phyloP scores from a whole-genome alignment of 345 rosid species.

The Hibiscus tridactylites region DNA sequence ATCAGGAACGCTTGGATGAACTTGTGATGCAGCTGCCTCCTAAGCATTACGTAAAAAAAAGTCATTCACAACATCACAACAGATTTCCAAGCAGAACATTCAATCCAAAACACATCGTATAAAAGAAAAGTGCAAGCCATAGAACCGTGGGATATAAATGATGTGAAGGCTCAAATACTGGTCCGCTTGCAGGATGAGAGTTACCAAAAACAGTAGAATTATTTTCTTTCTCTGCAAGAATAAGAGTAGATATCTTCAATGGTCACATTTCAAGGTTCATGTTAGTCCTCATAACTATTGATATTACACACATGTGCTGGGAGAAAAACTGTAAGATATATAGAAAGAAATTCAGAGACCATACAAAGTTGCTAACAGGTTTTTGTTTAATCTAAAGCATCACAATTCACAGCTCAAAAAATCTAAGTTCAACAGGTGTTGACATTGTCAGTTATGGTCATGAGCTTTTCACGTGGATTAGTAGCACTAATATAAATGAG shows the following conservation, averaged over 20 bases:
- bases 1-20: conserved; percentile 39
- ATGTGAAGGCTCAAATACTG: conserved; percentile 29
- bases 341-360: background rate
- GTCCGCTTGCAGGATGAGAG: conserved; percentile 30
- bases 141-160: conserved; percentile 44
- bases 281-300: background rate
- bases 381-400: background rate
- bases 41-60: conserved; percentile 3
- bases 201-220: conserved; percentile 24
- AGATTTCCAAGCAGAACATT: background rate
- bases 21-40: conserved; percentile 31
- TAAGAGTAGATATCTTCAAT: conserved; percentile 6
- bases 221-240: conserved; percentile 50
- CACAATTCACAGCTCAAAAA: background rate
- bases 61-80: conserved; percentile 9
- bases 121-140: background rate
- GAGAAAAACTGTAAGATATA: background rate
- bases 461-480: background rate
- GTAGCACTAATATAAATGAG: background rate
- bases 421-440: background rate
- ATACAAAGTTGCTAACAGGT: background rate
- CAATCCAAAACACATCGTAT: background rate
- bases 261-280: background rate
- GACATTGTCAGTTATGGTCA: background rate
- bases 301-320: background rate